These are phyloP conservation scores for Triangularia setosa DNA, from an alignment of 2,329 filamentous ascomycete genomes.

Conservation along the genomic window DNA sequence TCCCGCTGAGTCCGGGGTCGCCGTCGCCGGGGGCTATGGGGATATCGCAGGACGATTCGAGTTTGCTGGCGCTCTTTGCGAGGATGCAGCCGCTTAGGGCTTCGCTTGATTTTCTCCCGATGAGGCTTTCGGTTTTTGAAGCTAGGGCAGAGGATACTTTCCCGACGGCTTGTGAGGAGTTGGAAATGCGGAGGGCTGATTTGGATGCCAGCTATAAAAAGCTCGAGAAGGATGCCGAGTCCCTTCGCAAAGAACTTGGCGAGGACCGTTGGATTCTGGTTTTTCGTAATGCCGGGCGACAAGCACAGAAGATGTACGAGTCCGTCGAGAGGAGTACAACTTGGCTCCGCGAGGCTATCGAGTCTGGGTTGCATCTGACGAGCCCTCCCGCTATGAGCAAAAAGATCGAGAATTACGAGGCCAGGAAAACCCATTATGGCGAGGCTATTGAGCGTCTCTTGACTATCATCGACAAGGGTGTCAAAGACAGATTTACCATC, in stretches of 20 bases:
- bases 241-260: constrained; percentile 80
- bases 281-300: constrained; percentile 85
- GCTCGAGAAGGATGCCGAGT: constrained; percentile 85
- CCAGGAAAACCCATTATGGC: constrained; percentile 90
- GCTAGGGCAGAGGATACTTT: constrained; percentile 73
- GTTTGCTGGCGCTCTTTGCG: constrained; percentile 83
- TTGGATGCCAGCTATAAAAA: constrained; percentile 85
- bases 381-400: constrained; percentile 68
- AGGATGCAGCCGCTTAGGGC: constrained; percentile 92
- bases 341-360: constrained; percentile 77
- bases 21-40: constrained; percentile 48
- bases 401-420: constrained; percentile 89
- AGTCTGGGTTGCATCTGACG: constrained; percentile 68
- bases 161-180: constrained; percentile 84
- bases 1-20: constrained; percentile 61
- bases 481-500: constrained; percentile 89
- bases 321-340: constrained; percentile 83
- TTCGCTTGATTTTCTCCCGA: constrained; percentile 91
- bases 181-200: constrained; percentile 68
- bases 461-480: constrained; percentile 90
- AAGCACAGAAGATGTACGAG: constrained; percentile 95
- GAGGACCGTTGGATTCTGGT: constrained; percentile 96
- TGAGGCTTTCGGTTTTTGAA: constrained; percentile 86
- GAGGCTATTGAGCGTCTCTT: constrained; percentile 89
- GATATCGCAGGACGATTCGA: constrained; percentile 75